A percentile compares a stretch with the other conserved stretches of the same genome.
Evolutionary conservation across 1,139 yeast species (phyloP).

Genomic region (Candida sanyaensis): DNA sequence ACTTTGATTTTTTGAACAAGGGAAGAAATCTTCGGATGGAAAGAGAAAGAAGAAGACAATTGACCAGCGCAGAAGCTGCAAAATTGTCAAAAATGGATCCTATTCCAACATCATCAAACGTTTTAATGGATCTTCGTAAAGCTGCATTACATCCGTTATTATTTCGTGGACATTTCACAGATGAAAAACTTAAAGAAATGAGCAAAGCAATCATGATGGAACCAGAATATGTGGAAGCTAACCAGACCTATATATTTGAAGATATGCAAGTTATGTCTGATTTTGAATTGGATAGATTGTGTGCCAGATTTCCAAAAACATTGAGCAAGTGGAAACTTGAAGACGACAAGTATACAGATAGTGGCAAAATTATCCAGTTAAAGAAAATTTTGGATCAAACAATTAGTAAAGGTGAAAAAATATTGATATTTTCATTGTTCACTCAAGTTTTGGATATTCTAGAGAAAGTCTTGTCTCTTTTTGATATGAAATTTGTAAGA

Average conservation of each 20-base stretch:
- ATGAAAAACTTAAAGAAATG: conserved; percentile 61
- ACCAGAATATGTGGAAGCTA: conserved; percentile 76
- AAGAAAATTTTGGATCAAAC: conserved; percentile 59
- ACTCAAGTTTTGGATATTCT: conserved; percentile 90
- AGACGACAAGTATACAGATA: conserved; percentile 60
- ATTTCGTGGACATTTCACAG: conserved; percentile 62
- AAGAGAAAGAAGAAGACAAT: conserved; percentile 49
- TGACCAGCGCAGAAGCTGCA: conserved; percentile 41
- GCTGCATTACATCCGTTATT: conserved; percentile 76
- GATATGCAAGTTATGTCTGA: conserved; percentile 98
- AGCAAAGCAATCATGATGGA: conserved; percentile 77
- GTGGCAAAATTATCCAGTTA: conserved; percentile 74
- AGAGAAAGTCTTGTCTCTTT: conserved; percentile 68
- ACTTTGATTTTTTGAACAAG: conserved; percentile 54
- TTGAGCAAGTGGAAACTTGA: conserved; percentile 56
- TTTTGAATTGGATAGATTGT: conserved; percentile 76
- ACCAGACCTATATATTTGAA: conserved; percentile 71
- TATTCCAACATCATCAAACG: conserved; percentile 48
- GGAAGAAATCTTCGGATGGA: conserved; percentile 49
- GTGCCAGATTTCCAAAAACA: conserved; percentile 70
- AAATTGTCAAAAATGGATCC: conserved; percentile 36
- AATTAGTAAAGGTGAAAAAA: conserved; percentile 64
- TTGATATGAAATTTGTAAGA: conserved; percentile 74
- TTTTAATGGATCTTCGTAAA: conserved; percentile 71
- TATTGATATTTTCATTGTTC: conserved; percentile 84